Evolutionary conservation across 2,329 filamentous ascomycete genomes (phyloP), one percentile per base, ranked within the genome.

Genomic region (Westerdykella sp.): DNA sequence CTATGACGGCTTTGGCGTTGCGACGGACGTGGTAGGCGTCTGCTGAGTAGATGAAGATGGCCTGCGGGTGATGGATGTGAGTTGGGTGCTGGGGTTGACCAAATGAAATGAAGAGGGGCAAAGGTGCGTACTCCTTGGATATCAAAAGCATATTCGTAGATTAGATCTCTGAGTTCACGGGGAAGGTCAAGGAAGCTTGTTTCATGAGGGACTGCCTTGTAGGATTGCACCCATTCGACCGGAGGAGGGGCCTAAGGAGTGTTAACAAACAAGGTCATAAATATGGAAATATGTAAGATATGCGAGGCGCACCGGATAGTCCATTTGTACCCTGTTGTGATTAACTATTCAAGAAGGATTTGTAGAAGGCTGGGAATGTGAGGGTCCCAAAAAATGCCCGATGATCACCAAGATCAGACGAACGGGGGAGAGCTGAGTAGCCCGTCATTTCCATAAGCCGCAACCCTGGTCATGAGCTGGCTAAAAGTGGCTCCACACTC

Each of bases 111-210:
- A 44, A 36, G 5, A 44, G 38, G 9, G 18, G 25, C 2, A 9
- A 5, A 35, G 32, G n/a, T 35, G 25, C 32, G 7, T 14, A 35
- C 32, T 25, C 62, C 62, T 15, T 47, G 22, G 6, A 60, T 50
- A 12, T 46, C 46, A 15, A 60, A 54, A 1, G 54, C 52, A 41
- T 46, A 54, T 2, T 49, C 41, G 40, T 61, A 63, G 18, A 62
- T 44, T 2, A 51, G 23, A 37, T 64, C 58, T 15, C 62, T 45
- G 5, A 65, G 40, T 36, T 65, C 62, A n/a, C 56, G 54, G 2
- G 62, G 60, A 1, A 65, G 50, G 39, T 65, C 60, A 3, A 65
- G 43, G 34, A 65, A 60, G 31, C 59, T 50, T 1, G 51, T 36
- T 15, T 30, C 44, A 11, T 28, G 13, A 4, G 43, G 39, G 12